A percentile compares a stretch with the other conserved stretches of the same genome.
Conservation (phyloP, 768 basidiomycete species). For the Naematelia aurantialba region DNA sequence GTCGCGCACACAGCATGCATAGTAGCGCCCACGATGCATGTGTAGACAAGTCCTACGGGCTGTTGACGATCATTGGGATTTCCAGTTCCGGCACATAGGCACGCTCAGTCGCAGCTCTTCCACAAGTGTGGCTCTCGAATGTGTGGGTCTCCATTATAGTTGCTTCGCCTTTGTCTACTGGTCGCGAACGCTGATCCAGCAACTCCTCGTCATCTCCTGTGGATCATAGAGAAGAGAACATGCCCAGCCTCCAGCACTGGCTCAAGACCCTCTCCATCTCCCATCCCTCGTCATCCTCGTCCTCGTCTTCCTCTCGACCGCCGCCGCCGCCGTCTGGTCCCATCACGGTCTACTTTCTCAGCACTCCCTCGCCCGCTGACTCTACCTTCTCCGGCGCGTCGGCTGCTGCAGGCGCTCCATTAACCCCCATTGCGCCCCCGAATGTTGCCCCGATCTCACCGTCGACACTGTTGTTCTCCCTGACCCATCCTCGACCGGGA, state of each 20-base stretch:
- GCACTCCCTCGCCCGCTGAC: slow-evolving; percentile 4
- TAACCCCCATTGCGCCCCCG: neutral
- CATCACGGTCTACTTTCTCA: slow-evolving; percentile 14
- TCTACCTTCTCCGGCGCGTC: slow-evolving; percentile 5
- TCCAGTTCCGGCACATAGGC: too few species aligned
- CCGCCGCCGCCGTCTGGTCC: neutral
- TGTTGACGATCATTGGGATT: too few species aligned
- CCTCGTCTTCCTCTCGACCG: slow-evolving; percentile 9
- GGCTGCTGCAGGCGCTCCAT: neutral
- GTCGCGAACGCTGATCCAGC: too few species aligned
- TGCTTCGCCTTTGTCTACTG: too few species aligned
- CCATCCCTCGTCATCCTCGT: slow-evolving; percentile 9
- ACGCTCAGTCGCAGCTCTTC: too few species aligned
- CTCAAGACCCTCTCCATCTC: slow-evolving; percentile 1
- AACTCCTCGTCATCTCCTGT: neutral
- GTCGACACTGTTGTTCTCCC: slow-evolving; percentile 14
- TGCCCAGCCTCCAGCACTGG: slow-evolving; percentile 13
- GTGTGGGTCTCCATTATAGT: too few species aligned
- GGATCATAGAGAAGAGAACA: neutral
- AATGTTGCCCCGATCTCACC: neutral
- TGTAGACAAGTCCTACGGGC: too few species aligned
- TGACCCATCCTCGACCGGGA: slow-evolving; percentile 22
- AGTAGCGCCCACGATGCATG: too few species aligned
- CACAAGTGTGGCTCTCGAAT: too few species aligned
- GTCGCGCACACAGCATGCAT: too few species aligned